Percentiles rank a stretch among this genome's conserved stretches.
Conservation (phyloP, 164 flowering plant species). For the Tetracentron sinense region DNA sequence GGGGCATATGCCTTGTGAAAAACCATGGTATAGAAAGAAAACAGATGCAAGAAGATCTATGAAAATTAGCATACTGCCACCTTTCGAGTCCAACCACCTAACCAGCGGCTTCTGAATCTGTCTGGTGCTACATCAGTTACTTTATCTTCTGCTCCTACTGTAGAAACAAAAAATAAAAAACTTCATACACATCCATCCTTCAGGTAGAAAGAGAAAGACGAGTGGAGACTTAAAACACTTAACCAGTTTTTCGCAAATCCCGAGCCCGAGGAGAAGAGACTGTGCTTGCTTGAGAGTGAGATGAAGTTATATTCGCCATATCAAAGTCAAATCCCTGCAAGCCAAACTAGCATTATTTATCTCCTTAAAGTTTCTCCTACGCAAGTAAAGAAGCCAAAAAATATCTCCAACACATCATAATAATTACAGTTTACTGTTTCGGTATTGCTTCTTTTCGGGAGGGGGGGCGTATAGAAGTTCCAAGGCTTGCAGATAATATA, state of each 20-base stretch:
- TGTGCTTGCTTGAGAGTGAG: conserved; percentile 14
- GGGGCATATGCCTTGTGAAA: too few species aligned
- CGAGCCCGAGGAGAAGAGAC: conserved; percentile 15
- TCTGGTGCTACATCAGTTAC: conserved; percentile 12
- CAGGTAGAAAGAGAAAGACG: background rate
- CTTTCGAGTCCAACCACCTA: conserved; percentile 67
- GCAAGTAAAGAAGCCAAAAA: background rate
- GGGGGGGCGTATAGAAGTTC: too few species aligned
- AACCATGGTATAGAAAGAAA: background rate
- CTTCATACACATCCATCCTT: background rate
- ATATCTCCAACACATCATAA: too few species aligned
- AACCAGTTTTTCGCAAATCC: conserved; percentile 21
- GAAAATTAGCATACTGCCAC: conserved; percentile 23
- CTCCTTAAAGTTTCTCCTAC: too few species aligned
- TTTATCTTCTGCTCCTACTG: conserved; percentile 23
- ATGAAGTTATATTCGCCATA: conserved; percentile 11
- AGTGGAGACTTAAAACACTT: conserved; percentile 2
- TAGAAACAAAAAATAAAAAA: background rate
- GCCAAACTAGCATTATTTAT: too few species aligned
- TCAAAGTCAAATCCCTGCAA: conserved; percentile 24
- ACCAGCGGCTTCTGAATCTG: conserved; percentile 56
- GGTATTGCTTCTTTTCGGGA: too few species aligned
- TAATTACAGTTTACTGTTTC: too few species aligned
- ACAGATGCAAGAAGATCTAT: background rate
- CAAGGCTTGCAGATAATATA: too few species aligned